These are phyloP conservation scores for Lipomyces mesembrius DNA, from an alignment of 805 yeast genomes.

Conservation along the genomic window DNA sequence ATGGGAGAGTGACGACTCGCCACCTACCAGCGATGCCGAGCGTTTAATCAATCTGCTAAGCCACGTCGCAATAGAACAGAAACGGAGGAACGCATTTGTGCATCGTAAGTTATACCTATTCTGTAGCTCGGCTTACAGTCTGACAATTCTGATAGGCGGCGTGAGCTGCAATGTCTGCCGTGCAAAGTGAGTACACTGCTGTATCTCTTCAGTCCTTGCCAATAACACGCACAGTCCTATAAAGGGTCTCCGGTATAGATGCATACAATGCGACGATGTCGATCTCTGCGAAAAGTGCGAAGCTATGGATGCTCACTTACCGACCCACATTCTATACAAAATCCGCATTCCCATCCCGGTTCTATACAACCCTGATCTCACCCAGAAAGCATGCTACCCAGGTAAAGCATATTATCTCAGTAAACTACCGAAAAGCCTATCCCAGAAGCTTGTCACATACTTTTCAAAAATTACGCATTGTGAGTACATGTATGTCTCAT, in stretches of 20 bases:
- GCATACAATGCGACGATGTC: conserved; percentile 58
- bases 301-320: conserved; percentile 37
- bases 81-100: conserved; percentile 35
- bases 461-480: conserved; percentile 18
- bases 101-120: conserved; percentile 36
- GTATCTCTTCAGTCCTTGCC: background rate
- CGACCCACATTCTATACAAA: conserved; percentile 40
- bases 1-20: background rate
- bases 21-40: background rate
- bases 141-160: conserved; percentile 30
- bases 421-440: conserved; percentile 16
- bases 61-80: conserved; percentile 40
- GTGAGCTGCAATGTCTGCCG: conserved; percentile 44
- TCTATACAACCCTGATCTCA: conserved; percentile 40
- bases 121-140: background rate
- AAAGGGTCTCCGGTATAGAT: conserved; percentile 55
- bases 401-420: conserved; percentile 27
- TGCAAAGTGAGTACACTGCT: conserved; percentile 8
- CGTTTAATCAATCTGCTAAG: conserved; percentile 29
- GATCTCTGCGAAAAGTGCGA: conserved; percentile 58
- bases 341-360: conserved; percentile 43
- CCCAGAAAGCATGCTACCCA: conserved; percentile 35
- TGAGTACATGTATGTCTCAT: conserved; percentile 3
- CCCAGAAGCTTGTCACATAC: background rate
- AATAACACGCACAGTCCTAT: conserved; percentile 45